Evolutionary conservation across 1,284 basidiomycete genomes (phyloP), one percentile per base, ranked within the genome.

Genomic region (Caloboletus firmus): DNA sequence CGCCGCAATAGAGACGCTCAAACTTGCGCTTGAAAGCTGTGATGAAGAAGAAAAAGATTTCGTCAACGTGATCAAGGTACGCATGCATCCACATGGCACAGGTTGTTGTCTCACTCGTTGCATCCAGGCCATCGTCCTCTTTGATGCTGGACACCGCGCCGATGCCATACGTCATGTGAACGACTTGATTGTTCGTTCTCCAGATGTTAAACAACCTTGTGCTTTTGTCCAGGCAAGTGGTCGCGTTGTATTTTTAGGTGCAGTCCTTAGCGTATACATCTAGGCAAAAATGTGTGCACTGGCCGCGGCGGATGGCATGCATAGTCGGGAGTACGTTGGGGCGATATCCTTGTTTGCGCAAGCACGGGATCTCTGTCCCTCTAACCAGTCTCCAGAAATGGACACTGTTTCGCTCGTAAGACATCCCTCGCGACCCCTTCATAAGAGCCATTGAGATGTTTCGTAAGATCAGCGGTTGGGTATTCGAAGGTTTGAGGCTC

Each of bases 391-490:
- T 26, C 43, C 45, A 13, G 53, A 54, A 13, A 10, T 60, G 20
- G 51, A 53, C 28, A 40, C 47, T 4, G 17, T 62, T 7, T 64
- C 64, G 2, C 50, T 64, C 0, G 55, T 62, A 45, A 57, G 62
- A 15, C 3, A 13, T 37, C 40, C 7, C 13, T 24, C 28, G 1
- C 13, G 4, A 48, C 35, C 26, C 40, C 2, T 11, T 6, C 0
- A 5, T 12, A 40, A 45, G 10, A 20, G 4, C 26, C 50, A 40
- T 12, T 10, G 7, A 42, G 18, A 48, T n/a, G 5, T 15, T 26
- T 5, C 37, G 2, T 37, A 20, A 64, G 66, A 45, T 66, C 17
- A 63, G 34, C 10, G 53, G 65, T 12, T 68, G 66, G 63, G n/a
- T 34, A 18, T 59, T 65, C 18, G 51, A 56, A 28, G 45, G 12